phyloP scores from a whole-genome alignment of 257 asterid species.

The Solanum medicagineum region DNA sequence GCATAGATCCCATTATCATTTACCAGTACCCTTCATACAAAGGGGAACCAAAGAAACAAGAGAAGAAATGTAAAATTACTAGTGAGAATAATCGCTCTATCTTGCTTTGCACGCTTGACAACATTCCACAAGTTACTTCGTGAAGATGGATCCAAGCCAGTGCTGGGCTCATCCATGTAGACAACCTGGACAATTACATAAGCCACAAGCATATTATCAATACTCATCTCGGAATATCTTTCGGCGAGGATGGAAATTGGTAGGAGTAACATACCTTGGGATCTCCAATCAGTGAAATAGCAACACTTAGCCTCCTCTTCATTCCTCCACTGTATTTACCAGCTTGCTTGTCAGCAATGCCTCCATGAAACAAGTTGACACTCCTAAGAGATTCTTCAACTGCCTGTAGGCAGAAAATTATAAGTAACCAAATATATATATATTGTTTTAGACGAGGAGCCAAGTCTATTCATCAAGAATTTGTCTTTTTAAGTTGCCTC shows the following conservation, averaged over 20 bases:
- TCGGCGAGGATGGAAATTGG: background rate
- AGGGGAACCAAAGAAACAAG: background rate
- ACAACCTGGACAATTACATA: conserved; percentile 46
- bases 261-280: conserved; percentile 50
- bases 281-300: conserved; percentile 95
- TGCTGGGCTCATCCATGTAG: conserved; percentile 97
- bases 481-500: background rate
- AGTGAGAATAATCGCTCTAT: conserved; percentile 86
- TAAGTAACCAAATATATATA: background rate
- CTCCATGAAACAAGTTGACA: conserved; percentile 81
- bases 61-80: conserved; percentile 28
- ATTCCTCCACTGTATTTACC: conserved; percentile 96
- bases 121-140: conserved; percentile 88
- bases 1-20: background rate
- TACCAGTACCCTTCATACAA: background rate
- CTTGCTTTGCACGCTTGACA: conserved; percentile 76
- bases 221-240: background rate
- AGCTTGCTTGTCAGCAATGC: conserved; percentile 85
- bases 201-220: background rate
- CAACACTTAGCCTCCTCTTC: conserved; percentile 99
- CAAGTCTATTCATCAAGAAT: background rate
- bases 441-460: background rate
- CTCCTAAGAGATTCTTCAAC: conserved; percentile 91
- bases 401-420: conserved; percentile 36
- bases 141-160: conserved; percentile 97